A percentile compares a stretch with the other conserved stretches of the same genome.
phyloP scores from a whole-genome alignment of 768 basidiomycete species.

The Russula emetica region DNA sequence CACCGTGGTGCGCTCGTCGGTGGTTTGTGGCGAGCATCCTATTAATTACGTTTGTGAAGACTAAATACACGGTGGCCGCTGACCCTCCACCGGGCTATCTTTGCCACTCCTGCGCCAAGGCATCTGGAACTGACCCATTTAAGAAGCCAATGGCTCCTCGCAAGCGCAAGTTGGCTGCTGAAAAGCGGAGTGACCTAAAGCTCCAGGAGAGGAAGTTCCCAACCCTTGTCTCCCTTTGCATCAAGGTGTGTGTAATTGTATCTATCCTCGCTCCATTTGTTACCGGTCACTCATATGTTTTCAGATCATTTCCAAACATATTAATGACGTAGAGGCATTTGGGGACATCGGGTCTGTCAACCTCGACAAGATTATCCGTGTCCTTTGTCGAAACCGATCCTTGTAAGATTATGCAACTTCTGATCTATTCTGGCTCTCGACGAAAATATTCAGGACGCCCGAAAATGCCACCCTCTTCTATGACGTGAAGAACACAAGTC shows the following conservation, averaged over 20 bases:
- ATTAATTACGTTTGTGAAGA: slow-evolving; percentile 43
- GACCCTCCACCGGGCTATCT: slow-evolving; percentile 70
- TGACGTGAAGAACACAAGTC: slow-evolving; percentile 55
- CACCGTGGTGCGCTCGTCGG: slow-evolving; percentile 63
- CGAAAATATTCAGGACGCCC: slow-evolving; percentile 48
- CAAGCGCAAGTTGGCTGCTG: slow-evolving; percentile 59
- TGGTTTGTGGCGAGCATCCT: background rate
- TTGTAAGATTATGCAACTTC: slow-evolving; percentile 49
- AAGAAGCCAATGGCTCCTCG: slow-evolving; percentile 64
- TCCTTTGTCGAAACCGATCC: slow-evolving; percentile 73
- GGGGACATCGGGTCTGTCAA: slow-evolving; percentile 87
- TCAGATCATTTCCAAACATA: slow-evolving; percentile 81
- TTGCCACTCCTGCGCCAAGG: slow-evolving; percentile 80
- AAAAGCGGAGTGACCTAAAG: slow-evolving; percentile 61
- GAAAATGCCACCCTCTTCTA: slow-evolving; percentile 87
- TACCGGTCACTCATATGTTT: background rate
- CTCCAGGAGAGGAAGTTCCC: slow-evolving; percentile 70
- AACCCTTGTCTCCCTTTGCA: slow-evolving; percentile 73
- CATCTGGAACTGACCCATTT: slow-evolving; percentile 76
- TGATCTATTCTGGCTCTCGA: slow-evolving; percentile 2
- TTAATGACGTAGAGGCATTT: slow-evolving; percentile 82
- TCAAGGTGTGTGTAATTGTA: slow-evolving; percentile 49
- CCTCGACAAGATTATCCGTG: slow-evolving; percentile 77
- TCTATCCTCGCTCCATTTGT: background rate
- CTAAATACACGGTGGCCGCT: slow-evolving; percentile 78